phyloP scores from a whole-genome alignment of 257 asterid species.

The Nicotiana paniculata region DNA sequence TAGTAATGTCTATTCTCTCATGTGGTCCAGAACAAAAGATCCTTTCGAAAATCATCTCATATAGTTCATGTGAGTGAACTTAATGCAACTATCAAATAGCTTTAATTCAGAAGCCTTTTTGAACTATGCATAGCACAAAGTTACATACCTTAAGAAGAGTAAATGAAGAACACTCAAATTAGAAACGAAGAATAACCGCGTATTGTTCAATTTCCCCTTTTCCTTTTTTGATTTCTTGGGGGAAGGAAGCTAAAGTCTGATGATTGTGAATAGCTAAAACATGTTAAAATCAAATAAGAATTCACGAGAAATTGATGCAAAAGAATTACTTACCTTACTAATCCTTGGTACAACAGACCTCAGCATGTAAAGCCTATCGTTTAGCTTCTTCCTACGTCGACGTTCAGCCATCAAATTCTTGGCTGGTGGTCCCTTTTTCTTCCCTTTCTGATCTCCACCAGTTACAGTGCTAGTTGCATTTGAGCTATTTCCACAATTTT shows the following conservation, averaged over 20 bases:
- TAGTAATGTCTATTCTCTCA: constrained; percentile 14
- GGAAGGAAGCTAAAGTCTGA: background rate
- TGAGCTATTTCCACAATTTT: constrained; percentile 38
- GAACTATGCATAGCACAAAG: constrained; percentile 34
- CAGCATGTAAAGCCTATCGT: constrained; percentile 88
- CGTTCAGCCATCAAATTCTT: constrained; percentile 97
- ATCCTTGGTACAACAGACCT: constrained; percentile 90
- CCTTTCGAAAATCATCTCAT: constrained; percentile 43
- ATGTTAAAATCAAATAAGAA: constrained; percentile 27
- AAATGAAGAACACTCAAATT: background rate
- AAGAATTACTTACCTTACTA: constrained; percentile 64
- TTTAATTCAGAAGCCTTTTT: constrained; percentile 40
- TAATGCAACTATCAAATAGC: constrained; percentile 52
- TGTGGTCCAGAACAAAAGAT: constrained; percentile 32
- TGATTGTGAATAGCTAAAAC: background rate
- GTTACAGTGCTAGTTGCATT: constrained; percentile 33
- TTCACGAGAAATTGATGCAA: constrained; percentile 32
- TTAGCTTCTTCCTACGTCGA: constrained; percentile 92
- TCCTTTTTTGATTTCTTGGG: background rate
- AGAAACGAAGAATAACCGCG: background rate
- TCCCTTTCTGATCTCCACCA: constrained; percentile 49
- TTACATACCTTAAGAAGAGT: background rate
- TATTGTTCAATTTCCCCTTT: background rate
- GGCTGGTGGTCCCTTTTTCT: constrained; percentile 89
- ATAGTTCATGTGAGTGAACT: constrained; percentile 81